Evolutionary conservation across 2,329 filamentous ascomycete species (phyloP).

Genomic region (Setomelanomma holmii): DNA sequence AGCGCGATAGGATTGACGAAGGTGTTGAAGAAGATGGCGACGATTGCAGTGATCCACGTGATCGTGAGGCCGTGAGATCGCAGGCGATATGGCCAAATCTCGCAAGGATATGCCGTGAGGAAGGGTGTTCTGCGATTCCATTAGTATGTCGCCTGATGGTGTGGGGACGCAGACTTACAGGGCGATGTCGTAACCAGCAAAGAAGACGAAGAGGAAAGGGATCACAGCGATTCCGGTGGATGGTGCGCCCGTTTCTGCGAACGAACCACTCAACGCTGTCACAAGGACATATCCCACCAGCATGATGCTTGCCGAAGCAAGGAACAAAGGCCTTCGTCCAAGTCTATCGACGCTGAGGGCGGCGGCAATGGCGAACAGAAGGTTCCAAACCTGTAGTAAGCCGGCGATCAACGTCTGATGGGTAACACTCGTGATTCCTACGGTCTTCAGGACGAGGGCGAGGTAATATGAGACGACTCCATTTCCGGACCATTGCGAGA

Average conservation of each 20-base stretch:
- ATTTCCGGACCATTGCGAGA: slow-evolving; percentile 51
- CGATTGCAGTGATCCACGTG: slow-evolving; percentile 6
- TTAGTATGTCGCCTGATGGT: not conserved
- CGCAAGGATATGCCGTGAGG: slow-evolving; percentile 37
- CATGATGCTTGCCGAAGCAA: slow-evolving; percentile 37
- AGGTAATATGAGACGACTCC: slow-evolving; percentile 49
- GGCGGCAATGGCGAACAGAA: slow-evolving; percentile 39
- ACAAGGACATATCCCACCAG: slow-evolving; percentile 49
- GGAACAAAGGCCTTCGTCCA: slow-evolving; percentile 54
- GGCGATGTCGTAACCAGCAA: slow-evolving; percentile 37
- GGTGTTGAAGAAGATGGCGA: slow-evolving; percentile 15
- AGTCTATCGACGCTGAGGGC: slow-evolving; percentile 51
- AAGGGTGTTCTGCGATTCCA: slow-evolving; percentile 30
- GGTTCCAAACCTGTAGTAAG: slow-evolving; percentile 51
- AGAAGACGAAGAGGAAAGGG: slow-evolving; percentile 22
- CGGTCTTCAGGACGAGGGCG: slow-evolving; percentile 43
- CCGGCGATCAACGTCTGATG: slow-evolving; percentile 48
- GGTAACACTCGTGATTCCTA: slow-evolving; percentile 45
- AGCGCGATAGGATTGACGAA: slow-evolving; percentile 23
- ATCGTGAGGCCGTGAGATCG: slow-evolving; percentile 48
- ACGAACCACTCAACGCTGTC: slow-evolving; percentile 43
- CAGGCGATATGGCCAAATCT: slow-evolving; percentile 43
- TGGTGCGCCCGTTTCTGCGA: slow-evolving; percentile 6
- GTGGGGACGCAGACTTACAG: slow-evolving; percentile 22
- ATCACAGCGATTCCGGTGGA: slow-evolving; percentile 11